Base-by-base conservation (phyloP, 2,329 filamentous ascomycete genomes). In the Decorospora gaudefroyi region DNA sequence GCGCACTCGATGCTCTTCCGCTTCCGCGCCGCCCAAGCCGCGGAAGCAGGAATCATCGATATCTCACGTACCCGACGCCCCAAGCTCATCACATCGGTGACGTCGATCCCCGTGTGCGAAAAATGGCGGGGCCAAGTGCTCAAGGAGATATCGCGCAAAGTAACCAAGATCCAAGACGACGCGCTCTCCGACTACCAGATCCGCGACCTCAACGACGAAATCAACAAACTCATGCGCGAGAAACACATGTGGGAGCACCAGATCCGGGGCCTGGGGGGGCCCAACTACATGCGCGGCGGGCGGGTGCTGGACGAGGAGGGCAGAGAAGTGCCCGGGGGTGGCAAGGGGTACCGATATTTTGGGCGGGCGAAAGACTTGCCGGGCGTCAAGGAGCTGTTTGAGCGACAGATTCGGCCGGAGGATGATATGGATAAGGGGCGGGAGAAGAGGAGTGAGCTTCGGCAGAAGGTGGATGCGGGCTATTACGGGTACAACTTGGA, bases 1-100 rank as follows among this genome's bases (percentile, higher is more conserved):
- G 92, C 93, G 65, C 93, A 99, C 78, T 96, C 91, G 33, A 99
- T 99, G 92, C 92, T 99, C 73, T 99, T 96, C 78, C 92, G 93
- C 79, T 99, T 99, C 79, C 90, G 93, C 72, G 93, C 95, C 67
- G 88, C 92, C 62, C 93, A 97, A 82, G 92, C 92, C 57, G 90
- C 90, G 55, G 91, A 96, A 75, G 82, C 96, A 33, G 92, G 92
- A 67, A 96, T 97, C 72, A 88, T 99, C 74, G 92, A 97, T 77
- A 87, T 87, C 18, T 88, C 90, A 46, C 88, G 91, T 51, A 87
- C 90, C 6, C 88, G 91, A 8, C 90, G 93, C 2, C 93, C 93
- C 38, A 95, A 92, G 73, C 82, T 86, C 54, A 96, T 97, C 71
- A 95, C 90, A 31, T 84, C 90, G 61, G 85, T 96, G 59, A 85